Percentiles rank a stretch among this genome's conserved stretches.
Conservation (phyloP, 2,329 filamentous ascomycete species). For the Zarea fungicola region DNA sequence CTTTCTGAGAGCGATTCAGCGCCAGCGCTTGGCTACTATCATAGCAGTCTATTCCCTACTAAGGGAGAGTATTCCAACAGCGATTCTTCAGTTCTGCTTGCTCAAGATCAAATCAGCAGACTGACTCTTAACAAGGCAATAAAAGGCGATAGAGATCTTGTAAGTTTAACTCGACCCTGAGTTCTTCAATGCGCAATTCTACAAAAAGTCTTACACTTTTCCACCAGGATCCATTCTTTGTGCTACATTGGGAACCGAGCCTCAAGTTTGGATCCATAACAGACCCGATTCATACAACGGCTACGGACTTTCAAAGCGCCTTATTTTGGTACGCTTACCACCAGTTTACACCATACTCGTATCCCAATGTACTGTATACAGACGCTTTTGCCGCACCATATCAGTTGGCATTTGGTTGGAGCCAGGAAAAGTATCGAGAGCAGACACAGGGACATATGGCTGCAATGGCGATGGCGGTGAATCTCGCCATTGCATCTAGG, state of each 20-base stretch:
- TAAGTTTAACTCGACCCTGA: background rate
- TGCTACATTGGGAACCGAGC: background rate
- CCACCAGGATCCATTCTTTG: slow-evolving; percentile 1
- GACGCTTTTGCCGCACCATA: slow-evolving; percentile 12
- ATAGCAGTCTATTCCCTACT: background rate
- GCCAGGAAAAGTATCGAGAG: slow-evolving; percentile 5
- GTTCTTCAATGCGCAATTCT: background rate
- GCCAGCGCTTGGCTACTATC: background rate
- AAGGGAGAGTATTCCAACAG: background rate
- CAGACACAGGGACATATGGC: slow-evolving; percentile 11
- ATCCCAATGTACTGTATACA: slow-evolving; percentile 14
- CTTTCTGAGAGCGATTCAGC: background rate
- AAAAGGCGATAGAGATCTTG: background rate
- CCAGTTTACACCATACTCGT: slow-evolving; percentile 15
- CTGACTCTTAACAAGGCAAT: slow-evolving; percentile 1
- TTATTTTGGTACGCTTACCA: slow-evolving; percentile 13
- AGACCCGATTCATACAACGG: background rate
- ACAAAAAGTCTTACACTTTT: too few relatives aligned
- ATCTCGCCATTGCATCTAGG: slow-evolving; percentile 11
- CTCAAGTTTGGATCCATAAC: background rate
- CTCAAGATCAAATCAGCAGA: slow-evolving; percentile 1
- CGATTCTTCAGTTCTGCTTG: background rate
- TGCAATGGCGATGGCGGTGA: slow-evolving; percentile 14
- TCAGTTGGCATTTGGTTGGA: slow-evolving; percentile 1
- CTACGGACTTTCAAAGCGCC: slow-evolving; percentile 1